A percentile compares a stretch with the other conserved stretches of the same genome.
Evolutionary conservation across 1,284 basidiomycete genomes (phyloP).

Genomic region (Cryptococcus deneoformans): DNA sequence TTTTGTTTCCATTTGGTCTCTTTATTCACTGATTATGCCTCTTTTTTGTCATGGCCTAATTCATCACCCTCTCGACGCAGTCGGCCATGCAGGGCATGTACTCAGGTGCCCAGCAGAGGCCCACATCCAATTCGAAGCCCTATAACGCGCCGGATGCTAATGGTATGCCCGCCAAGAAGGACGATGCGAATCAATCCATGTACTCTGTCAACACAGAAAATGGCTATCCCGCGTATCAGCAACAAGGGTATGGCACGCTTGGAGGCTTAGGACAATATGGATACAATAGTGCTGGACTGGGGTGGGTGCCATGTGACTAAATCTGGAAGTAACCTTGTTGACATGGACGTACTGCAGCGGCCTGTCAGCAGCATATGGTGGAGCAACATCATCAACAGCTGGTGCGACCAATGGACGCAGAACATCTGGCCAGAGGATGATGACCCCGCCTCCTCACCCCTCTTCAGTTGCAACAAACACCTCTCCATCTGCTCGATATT

Average conservation of each 20-base stretch:
- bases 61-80: neutral
- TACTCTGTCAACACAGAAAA: neutral
- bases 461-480: conserved; percentile 17
- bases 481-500: conserved; percentile 29
- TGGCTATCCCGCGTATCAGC: conserved; percentile 6
- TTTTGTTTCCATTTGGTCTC: neutral
- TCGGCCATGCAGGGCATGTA: conserved; percentile 21
- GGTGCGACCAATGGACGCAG: conserved; percentile 27
- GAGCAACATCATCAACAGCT: conserved; percentile 19
- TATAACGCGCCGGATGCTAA: conserved; percentile 21
- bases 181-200: conserved; percentile 7
- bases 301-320: conserved; percentile 19
- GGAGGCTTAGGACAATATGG: no score
- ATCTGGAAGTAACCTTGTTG: neutral
- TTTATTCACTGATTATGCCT: neutral
- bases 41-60: neutral
- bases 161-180: conserved; percentile 10
- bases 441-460: conserved; percentile 21
- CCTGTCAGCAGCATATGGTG: conserved; percentile 11
- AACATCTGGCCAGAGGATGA: conserved; percentile 19
- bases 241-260: neutral
- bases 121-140: conserved; percentile 31
- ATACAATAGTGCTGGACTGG: conserved; percentile 17
- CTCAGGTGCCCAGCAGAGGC: conserved; percentile 26
- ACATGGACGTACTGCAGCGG: neutral